A percentile compares a stretch with the other conserved stretches of the same genome.
Conservation (phyloP, 371 early-diverging fungal species). For the Entomophthora muscae region DNA sequence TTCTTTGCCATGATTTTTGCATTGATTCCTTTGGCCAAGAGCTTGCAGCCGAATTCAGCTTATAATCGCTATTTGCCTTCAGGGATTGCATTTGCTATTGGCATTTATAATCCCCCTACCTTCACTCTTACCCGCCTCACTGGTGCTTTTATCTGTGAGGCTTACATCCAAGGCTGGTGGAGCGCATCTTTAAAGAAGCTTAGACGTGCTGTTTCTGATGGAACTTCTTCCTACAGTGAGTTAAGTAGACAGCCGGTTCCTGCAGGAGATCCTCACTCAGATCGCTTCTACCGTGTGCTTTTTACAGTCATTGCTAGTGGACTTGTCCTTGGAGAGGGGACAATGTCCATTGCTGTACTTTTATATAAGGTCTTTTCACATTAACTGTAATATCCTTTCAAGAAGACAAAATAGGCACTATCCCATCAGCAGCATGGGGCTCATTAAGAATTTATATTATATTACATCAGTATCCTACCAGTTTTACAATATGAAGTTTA, state of each 20-base stretch:
- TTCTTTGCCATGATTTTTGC: constrained; percentile 38
- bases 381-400: neutral
- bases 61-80: constrained; percentile 35
- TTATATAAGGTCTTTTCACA: constrained; percentile 13
- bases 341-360: constrained; percentile 37
- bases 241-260: neutral
- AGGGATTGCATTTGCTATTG: constrained; percentile 68
- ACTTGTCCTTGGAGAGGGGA: constrained; percentile 70
- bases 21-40: constrained; percentile 27
- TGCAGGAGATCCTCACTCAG: constrained; percentile 5
- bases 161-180: neutral
- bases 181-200: too few species aligned
- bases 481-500: too few species aligned
- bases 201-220: too few species aligned
- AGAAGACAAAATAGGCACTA: neutral
- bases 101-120: constrained; percentile 67
- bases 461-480: too few species aligned
- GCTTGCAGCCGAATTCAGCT: constrained; percentile 9
- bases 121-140: constrained; percentile 56
- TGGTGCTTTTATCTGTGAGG: constrained; percentile 29
- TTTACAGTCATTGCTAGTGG: constrained; percentile 58
- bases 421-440: too few species aligned
- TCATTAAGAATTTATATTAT: too few species aligned
- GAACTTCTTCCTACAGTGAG: neutral
- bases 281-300: constrained; percentile 20